Conservation (phyloP, 176 grass and related monocot genomes). For the Cenchrus americanus region DNA sequence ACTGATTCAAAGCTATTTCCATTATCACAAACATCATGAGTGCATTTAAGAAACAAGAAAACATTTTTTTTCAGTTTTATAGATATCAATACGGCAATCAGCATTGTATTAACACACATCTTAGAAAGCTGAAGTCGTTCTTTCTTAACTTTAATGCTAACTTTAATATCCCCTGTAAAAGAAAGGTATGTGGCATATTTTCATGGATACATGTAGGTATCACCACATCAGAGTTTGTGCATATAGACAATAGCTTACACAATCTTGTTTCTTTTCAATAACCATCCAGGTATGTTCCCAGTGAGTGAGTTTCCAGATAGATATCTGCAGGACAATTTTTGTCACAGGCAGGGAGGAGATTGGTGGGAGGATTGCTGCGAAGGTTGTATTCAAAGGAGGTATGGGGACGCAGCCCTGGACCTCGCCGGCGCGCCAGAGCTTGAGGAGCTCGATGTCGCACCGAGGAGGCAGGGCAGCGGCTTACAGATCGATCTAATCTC, state of each 20-base stretch:
- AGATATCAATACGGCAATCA: neutral
- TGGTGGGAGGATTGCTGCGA: too few species aligned
- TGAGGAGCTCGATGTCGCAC: too few species aligned
- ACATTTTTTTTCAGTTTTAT: constrained; percentile 6
- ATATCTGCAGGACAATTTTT: constrained; percentile 63
- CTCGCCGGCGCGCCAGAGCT: too few species aligned
- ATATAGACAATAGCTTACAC: constrained; percentile 58
- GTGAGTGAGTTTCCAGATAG: constrained; percentile 80
- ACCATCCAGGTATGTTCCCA: constrained; percentile 74
- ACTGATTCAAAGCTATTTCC: neutral
- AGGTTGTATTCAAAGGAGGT: too few species aligned
- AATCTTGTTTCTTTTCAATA: constrained; percentile 68
- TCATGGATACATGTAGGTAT: constrained; percentile 24
- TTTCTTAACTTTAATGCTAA: neutral
- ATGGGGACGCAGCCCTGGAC: too few species aligned
- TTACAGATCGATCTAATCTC: too few species aligned
- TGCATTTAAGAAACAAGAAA: constrained; percentile 19
- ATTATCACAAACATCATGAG: neutral
- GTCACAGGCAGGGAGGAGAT: too few species aligned
- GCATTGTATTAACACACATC: neutral
- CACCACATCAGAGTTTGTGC: neutral
- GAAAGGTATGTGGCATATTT: neutral
- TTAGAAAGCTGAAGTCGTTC: neutral
- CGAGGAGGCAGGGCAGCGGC: too few species aligned
- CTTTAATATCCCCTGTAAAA: neutral